phyloP scores from a whole-genome alignment of 768 basidiomycete species.

The Mycena rebaudengoi region DNA sequence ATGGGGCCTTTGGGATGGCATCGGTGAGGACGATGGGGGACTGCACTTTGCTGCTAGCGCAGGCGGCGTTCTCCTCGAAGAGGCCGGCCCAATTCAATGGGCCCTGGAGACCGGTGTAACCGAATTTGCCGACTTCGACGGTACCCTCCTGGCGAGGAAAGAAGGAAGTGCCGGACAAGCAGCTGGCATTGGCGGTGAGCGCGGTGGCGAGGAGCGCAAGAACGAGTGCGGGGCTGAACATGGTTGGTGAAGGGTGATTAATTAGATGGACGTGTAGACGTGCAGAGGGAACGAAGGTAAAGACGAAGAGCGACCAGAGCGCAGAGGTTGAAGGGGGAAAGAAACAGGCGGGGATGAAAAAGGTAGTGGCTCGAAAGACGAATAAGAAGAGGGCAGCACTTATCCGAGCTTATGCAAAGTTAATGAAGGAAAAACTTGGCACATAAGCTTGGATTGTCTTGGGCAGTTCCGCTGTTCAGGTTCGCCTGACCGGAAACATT shows the following conservation, averaged over 20 bases:
- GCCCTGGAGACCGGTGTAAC: conserved; percentile 21
- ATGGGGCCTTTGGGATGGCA: conserved; percentile 6
- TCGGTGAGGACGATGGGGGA: conserved; percentile 25
- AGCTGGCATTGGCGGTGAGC: conserved; percentile 15
- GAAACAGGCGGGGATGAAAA: no score
- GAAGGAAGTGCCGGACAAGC: conserved; percentile 22
- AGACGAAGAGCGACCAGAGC: neutral
- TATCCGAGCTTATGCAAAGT: no score
- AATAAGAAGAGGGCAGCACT: no score
- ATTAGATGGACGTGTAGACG: neutral
- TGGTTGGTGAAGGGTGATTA: neutral
- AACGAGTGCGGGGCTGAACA: conserved; percentile 7
- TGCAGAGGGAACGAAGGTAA: neutral
- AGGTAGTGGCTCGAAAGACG: no score
- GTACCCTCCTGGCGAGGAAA: conserved; percentile 15
- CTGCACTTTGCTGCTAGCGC: conserved; percentile 18
- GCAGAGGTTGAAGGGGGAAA: no score
- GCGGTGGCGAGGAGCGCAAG: conserved; percentile 15
- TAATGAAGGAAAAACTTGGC: no score
- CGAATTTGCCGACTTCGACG: conserved; percentile 25
- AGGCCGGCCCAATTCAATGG: conserved; percentile 26
- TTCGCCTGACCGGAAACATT: no score
- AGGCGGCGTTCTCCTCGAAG: conserved; percentile 22
- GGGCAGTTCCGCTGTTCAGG: no score
- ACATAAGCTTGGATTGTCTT: no score